phyloP scores from a whole-genome alignment of 1,139 yeast species.

The Saccharomyces hybrid region DNA sequence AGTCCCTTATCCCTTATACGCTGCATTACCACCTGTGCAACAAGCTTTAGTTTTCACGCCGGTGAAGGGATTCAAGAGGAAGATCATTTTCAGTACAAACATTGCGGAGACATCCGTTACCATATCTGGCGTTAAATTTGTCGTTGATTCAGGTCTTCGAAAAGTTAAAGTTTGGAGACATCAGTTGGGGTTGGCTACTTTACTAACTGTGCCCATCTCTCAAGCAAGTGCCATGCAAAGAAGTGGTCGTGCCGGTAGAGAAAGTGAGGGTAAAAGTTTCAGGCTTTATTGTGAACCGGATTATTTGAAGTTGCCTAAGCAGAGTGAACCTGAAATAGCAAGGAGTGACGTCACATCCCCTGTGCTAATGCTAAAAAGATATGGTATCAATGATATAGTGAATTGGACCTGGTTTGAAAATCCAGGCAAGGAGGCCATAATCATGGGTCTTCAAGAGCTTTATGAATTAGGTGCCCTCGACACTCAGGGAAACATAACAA shows the following conservation, averaged over 20 bases:
- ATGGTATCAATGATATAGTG: conserved; percentile 75
- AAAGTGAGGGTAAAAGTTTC: conserved; percentile 81
- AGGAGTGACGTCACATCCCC: conserved; percentile 84
- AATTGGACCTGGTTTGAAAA: conserved; percentile 90
- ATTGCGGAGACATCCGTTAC: conserved; percentile 97
- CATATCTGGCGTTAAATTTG: conserved; percentile 90
- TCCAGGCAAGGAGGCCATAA: conserved; percentile 72
- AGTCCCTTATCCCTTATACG: conserved; percentile 78
- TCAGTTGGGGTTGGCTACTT: conserved; percentile 80
- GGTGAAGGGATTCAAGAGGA: conserved; percentile 48
- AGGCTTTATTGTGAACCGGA: conserved; percentile 72
- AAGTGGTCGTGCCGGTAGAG: conserved; percentile 99
- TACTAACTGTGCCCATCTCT: conserved; percentile 84
- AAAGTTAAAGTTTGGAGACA: conserved; percentile 94
- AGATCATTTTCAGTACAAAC: conserved; percentile 84
- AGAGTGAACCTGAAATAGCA: conserved; percentile 88
- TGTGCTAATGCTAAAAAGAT: conserved; percentile 68
- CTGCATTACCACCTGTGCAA: conserved; percentile 79
- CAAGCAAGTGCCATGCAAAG: conserved; percentile 93
- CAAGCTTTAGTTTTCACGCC: conserved; percentile 72
- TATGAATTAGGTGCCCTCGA: conserved; percentile 74
- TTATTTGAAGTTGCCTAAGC: conserved; percentile 53
- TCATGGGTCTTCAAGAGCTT: conserved; percentile 70
- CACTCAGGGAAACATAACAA: conserved; percentile 67
- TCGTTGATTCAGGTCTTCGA: conserved; percentile 83